These are phyloP conservation scores for Mangifera indica DNA, from an alignment of 345 rosid genomes.

Conservation along the genomic window DNA sequence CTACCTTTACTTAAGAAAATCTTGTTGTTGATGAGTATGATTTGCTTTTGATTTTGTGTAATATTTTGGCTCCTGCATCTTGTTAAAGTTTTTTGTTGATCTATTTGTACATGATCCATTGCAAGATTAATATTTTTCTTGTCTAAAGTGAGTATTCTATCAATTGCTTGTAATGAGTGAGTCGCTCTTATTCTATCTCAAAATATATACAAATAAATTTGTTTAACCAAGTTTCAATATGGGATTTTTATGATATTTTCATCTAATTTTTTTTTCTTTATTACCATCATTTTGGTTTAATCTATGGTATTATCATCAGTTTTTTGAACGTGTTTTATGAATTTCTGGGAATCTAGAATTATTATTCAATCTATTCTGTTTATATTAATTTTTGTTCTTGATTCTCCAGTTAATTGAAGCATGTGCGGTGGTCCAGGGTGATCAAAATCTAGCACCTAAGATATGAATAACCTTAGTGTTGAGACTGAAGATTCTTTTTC, in stretches of 20 bases:
- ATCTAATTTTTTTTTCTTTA: neutral
- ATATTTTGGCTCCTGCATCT: no score
- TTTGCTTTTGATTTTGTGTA: neutral
- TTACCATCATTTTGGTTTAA: neutral
- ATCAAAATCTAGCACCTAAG: constrained; percentile 18
- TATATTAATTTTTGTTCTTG: neutral
- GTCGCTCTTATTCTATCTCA: neutral
- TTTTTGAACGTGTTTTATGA: neutral
- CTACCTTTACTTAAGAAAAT: constrained; percentile 18
- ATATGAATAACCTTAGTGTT: constrained; percentile 30
- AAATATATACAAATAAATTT: no score
- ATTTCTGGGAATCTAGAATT: neutral
- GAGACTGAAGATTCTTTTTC: constrained; percentile 38
- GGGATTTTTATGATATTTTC: neutral
- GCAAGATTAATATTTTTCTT: no score
- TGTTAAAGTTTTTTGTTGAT: neutral
- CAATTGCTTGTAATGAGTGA: neutral
- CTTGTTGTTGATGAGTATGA: neutral
- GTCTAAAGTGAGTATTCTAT: no score
- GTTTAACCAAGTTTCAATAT: no score
- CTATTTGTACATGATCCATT: neutral
- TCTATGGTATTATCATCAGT: neutral
- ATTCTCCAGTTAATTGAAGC: constrained; percentile 25
- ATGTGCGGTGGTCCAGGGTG: constrained; percentile 35
- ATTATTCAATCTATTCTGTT: neutral